Evolutionary conservation across 1,139 yeast genomes (phyloP), one percentile per base, ranked within the genome.

Genomic region (Scheffersomyces illinoinensis): DNA sequence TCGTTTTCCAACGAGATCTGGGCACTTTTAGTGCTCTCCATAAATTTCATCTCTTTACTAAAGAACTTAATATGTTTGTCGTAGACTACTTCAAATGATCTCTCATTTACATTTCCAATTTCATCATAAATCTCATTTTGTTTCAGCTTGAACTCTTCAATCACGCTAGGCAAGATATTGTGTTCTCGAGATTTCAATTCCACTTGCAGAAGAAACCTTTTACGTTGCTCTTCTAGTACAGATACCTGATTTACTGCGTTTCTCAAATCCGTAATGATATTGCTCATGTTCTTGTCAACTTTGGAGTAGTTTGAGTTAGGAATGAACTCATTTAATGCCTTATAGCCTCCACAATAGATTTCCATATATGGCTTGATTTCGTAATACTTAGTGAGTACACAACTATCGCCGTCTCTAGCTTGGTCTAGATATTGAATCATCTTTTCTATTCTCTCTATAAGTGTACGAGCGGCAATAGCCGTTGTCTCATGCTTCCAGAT

Each of bases 401-500:
- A 69, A 2, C 72, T 72, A 70, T 93, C 97, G 3, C 96, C 91
- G 3, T 74, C 68, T 47, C 76, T 75, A 0, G 97, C 96, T 62
- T 87, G 86, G 2, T 68, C 66, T 20, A 90, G 70, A 66, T 88
- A 90, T 4, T 70, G 72, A 48, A 76, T 76, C 71, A 87, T 76
- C 43, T 79, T 80, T 5, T 71, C 67, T 2, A 87, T 71, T 55
- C 81, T 81, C 1, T 71, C 72, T 61, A 75, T 66, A 3, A 83
- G 72, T 0, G 72, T 74, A 3, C 67, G 60, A 2, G 79, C 79
- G 1, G 85, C 82, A 4, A 69, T 77, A 12, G 68, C 64, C 0
- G 88, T 80, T 0, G 73, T 59, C 0, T 69, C 65, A 24, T 90
- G 68, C 0, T 65, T 75, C 92, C 92, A 89, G 33, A 76, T 68